Evolutionary conservation across 257 asterid species (phyloP), one percentile per base, ranked within the genome.

Genomic region (Voacanga thouarsii): DNA sequence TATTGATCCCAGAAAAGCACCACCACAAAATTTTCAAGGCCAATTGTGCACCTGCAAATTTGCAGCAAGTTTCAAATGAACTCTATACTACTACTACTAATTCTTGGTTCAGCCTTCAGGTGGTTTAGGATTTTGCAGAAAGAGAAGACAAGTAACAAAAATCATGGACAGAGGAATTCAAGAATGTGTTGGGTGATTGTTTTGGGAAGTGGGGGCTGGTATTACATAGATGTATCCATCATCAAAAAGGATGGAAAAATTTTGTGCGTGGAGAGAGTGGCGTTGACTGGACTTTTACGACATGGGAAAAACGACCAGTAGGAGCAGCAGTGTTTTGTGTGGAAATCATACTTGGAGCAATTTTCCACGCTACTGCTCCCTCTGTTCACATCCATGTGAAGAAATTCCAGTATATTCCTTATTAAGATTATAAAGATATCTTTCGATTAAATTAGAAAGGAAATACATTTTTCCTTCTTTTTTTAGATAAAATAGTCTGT

Each of bases 251-350:
- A n/a, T 44, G 75, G 83, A 67, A 74, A 80, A 69, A 15, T 51
- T 43, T 72, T 7, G 39, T 23, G 77, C 82, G 75, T 63, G 45
- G 18, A 50, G 30, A 26, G 43, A 26, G 70, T 10, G 84, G 56
- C 81, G 60, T 81, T 77, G 84, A 76, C 84, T 76, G 69, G 59
- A 67, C 80, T 77, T 67, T 2, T 14, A 2, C 30, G 33, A n/a
- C 4, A 5, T 26, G n/a, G 23, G 59, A 43, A 43, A n/a, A 33
- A 1, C 37, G 68, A 37, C 44, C 59, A 43, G 21, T 8, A 53
- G 45, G 14, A 47, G 10, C 47, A 47, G 45, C 8, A 5, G 9
- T 8, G 6, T 5, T 44, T 5, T 8, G 8, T 4, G 47, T 44
- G 47, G 47, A 44, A 44, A 44, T 33, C 37, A 44, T 44, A 44